phyloP scores from a whole-genome alignment of 805 yeast species.

The Candida krabiensis region DNA sequence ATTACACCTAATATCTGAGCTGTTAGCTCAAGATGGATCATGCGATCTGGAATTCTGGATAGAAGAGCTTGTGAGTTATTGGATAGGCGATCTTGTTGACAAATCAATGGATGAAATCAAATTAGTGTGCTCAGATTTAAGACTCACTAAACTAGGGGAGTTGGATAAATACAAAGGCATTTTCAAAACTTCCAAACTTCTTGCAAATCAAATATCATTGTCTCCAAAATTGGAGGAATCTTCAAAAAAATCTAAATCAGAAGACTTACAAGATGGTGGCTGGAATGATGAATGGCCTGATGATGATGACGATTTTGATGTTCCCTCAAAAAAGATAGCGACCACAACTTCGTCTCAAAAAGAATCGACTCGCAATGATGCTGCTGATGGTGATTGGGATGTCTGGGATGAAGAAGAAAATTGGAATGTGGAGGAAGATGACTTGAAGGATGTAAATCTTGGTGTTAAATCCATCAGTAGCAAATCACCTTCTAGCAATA shows the following conservation, averaged over 20 bases:
- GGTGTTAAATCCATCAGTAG: conserved; percentile 24
- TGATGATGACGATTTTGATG: conserved; percentile 13
- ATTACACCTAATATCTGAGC: conserved; percentile 20
- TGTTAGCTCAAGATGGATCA: conserved; percentile 23
- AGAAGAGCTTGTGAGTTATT: conserved; percentile 29
- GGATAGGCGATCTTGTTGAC: conserved; percentile 28
- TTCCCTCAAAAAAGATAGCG: neutral
- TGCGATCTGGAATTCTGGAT: conserved; percentile 36
- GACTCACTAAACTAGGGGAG: conserved; percentile 6
- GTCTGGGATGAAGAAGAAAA: conserved; percentile 30
- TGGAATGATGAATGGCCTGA: conserved; percentile 28
- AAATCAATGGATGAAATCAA: conserved; percentile 28
- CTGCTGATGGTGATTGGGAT: conserved; percentile 24
- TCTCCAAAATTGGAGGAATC: conserved; percentile 4
- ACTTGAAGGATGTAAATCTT: conserved; percentile 11
- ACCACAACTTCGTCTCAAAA: conserved; percentile 3
- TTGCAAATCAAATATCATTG: conserved; percentile 7
- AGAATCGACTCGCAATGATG: neutral
- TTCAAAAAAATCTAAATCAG: conserved; percentile 2
- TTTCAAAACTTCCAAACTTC: conserved; percentile 7
- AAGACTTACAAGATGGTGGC: conserved; percentile 12
- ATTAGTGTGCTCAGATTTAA: conserved; percentile 16
- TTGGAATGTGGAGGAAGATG: conserved; percentile 28
- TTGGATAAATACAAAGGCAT: conserved; percentile 11
- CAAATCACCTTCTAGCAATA: conserved; percentile 10